phyloP scores from a whole-genome alignment of 345 rosid species.

The Populus nigra region DNA sequence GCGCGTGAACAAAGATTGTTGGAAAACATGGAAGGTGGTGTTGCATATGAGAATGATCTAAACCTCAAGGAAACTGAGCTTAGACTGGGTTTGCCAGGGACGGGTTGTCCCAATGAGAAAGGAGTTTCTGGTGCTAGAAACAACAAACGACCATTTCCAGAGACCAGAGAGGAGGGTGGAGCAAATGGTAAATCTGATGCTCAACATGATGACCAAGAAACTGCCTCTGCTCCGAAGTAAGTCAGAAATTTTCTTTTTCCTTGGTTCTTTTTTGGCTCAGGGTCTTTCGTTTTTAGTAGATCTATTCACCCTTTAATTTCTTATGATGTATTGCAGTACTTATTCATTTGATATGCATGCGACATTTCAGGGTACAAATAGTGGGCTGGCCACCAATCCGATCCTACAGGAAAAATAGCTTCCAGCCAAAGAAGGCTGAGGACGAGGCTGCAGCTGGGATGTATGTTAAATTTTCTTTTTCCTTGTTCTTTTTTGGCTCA shows the following conservation, averaged over 20 bases:
- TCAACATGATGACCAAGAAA: constrained; percentile 24
- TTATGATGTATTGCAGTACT: background rate
- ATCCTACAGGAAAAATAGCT: constrained; percentile 68
- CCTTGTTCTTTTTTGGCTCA: background rate
- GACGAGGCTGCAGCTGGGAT: constrained; percentile 11
- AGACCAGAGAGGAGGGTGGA: constrained; percentile 20
- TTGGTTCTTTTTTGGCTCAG: background rate
- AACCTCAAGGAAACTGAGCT: constrained; percentile 87
- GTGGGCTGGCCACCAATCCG: constrained; percentile 95
- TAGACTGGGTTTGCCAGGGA: constrained; percentile 83
- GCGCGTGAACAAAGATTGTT: background rate
- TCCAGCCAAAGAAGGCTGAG: constrained; percentile 41
- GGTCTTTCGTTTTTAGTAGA: background rate
- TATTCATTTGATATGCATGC: background rate
- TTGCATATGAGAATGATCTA: constrained; percentile 50
- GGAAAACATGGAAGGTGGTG: constrained; percentile 36
- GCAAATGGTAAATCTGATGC: constrained; percentile 21
- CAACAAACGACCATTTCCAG: constrained; percentile 53
- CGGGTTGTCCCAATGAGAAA: constrained; percentile 33
- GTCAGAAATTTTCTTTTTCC: background rate
- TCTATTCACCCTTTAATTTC: background rate
- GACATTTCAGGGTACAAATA: constrained; percentile 52
- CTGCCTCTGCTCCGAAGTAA: constrained; percentile 66
- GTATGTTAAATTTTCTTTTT: constrained; percentile 12
- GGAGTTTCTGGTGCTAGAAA: constrained; percentile 40